Conservation (phyloP, 164 flowering plant species). For the Sextonia rubra region DNA sequence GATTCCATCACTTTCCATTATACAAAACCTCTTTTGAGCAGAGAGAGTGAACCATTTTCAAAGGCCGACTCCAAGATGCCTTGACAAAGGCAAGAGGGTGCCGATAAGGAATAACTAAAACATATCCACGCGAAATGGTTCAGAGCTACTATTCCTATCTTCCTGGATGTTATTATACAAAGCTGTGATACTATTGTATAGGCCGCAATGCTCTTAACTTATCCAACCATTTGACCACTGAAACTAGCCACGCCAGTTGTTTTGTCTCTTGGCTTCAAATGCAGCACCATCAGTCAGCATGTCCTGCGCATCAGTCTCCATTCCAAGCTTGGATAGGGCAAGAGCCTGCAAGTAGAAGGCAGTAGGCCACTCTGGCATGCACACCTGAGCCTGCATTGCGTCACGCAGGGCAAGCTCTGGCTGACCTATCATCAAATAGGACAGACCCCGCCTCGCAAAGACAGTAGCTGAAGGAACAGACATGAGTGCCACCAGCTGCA, state of each 20-base stretch:
- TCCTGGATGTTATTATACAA: not conserved
- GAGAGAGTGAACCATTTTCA: not conserved
- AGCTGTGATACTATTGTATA: not conserved
- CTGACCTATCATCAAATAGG: constrained; percentile 78
- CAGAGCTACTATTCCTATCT: not conserved
- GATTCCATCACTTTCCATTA: too few relatives aligned
- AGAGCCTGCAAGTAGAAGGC: constrained; percentile 97
- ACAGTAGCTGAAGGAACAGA: constrained; percentile 85
- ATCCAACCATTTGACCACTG: not conserved
- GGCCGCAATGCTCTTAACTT: not conserved
- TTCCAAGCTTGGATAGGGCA: constrained; percentile 91
- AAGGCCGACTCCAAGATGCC: not conserved
- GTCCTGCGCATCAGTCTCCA: constrained; percentile 97
- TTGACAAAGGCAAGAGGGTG: not conserved
- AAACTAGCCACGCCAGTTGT: constrained; percentile 69
- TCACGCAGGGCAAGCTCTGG: constrained; percentile 84
- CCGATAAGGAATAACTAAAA: not conserved
- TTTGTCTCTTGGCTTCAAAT: constrained; percentile 80
- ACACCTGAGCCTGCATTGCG: constrained; percentile 98
- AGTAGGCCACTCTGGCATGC: constrained; percentile 95
- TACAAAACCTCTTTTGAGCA: too few relatives aligned
- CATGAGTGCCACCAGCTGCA: constrained; percentile 84
- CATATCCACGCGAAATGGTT: not conserved
- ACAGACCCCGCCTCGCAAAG: constrained; percentile 72
- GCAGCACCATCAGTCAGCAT: constrained; percentile 94